phyloP scores from a whole-genome alignment of 208 protist species.

The Blastocrithidia nonstop region DNA sequence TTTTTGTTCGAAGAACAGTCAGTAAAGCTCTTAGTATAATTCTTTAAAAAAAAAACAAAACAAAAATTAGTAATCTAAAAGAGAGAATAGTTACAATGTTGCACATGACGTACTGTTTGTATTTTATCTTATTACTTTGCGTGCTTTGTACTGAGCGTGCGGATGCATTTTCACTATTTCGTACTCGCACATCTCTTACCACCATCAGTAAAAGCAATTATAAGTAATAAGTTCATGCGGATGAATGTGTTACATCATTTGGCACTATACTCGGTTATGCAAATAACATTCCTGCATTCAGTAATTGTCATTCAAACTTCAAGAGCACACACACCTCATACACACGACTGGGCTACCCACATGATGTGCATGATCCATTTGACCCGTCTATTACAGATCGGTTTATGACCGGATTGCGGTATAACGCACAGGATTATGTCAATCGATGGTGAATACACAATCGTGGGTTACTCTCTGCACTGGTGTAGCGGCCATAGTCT shows the following conservation, averaged over 20 bases:
- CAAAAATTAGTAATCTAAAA: neutral
- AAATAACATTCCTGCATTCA: conserved; percentile 31
- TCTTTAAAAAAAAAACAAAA: neutral
- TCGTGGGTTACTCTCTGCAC: conserved; percentile 12
- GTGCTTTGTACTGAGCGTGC: conserved; percentile 2
- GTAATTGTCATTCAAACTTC: conserved; percentile 36
- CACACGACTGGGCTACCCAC: conserved; percentile 15
- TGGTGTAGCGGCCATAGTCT: conserved; percentile 8
- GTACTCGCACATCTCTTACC: neutral
- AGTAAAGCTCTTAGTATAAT: no score
- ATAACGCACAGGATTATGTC: conserved; percentile 23
- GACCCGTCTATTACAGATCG: conserved; percentile 13
- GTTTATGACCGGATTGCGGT: conserved; percentile 20
- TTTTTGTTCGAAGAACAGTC: no score
- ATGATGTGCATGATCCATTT: conserved; percentile 14
- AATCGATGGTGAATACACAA: conserved; percentile 29
- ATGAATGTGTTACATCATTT: conserved; percentile 28
- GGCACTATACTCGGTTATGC: conserved; percentile 33
- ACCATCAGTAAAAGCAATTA: no score
- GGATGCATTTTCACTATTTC: conserved; percentile 2
- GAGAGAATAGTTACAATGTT: neutral
- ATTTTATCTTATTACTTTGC: conserved; percentile 4
- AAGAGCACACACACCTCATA: conserved; percentile 12
- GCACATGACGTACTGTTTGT: neutral
- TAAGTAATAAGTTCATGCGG: no score